Conservation (phyloP, 495 filamentous ascomycete species). For the Tuber magnatum region DNA sequence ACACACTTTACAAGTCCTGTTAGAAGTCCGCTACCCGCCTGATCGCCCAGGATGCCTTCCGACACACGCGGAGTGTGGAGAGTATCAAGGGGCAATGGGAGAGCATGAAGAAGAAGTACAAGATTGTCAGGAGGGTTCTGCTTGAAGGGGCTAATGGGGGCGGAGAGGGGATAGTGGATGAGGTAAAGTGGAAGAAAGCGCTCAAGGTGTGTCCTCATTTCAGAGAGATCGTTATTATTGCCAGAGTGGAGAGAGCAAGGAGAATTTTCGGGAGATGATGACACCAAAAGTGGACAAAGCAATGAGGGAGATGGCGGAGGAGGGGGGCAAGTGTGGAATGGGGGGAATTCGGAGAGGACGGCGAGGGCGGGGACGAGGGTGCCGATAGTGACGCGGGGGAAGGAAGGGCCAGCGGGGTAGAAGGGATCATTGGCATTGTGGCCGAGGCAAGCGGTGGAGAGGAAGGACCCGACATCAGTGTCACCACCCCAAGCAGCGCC, state of each 20-base stretch:
- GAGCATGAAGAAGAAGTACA: not conserved
- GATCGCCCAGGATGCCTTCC: not conserved
- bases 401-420: not conserved
- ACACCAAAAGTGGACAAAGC: conserved; percentile 9
- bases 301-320: conserved; percentile 30
- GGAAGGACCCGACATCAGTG: no score
- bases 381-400: not conserved
- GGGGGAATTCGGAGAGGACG: not conserved
- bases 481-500: no score
- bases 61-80: not conserved
- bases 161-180: not conserved
- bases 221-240: not conserved
- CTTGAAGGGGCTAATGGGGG: not conserved
- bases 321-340: conserved; percentile 29
- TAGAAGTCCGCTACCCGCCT: not conserved
- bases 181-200: not conserved
- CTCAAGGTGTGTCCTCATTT: not conserved
- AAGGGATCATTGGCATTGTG: no score
- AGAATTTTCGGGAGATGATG: no score
- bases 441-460: no score
- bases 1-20: not conserved
- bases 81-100: not conserved
- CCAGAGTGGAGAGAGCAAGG: not conserved
- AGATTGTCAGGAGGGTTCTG: not conserved
- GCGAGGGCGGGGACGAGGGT: not conserved